Evolutionary conservation across 768 basidiomycete genomes (phyloP), one percentile per base, ranked within the genome.

Genomic region (Kwoniella botswanensis): DNA sequence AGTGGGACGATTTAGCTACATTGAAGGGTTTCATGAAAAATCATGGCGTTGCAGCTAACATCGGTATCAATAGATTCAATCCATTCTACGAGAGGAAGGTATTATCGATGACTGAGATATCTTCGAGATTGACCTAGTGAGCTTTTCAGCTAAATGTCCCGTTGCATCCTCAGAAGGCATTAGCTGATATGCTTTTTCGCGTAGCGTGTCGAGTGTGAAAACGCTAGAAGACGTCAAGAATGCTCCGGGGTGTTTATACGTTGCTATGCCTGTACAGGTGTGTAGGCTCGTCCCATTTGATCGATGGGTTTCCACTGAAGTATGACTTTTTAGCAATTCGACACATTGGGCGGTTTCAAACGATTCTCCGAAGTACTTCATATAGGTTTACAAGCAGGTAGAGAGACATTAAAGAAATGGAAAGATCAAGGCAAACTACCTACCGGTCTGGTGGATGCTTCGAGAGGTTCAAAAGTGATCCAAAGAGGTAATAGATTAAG

Each of bases 171-270:
- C 17, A 13, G 15, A 13, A 17, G 3, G 26, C 11, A 59, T 17
- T 12, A 26, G 26, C 17, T 60, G 18, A 50, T 13, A 50, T 15
- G 6, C 4, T 50, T 4, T 18, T 15, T 15, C 18, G 58, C 17
- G 7, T 72, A 98, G 95, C 82, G 95, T 98, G 1, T 96, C 97
- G 75, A 94, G 93, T 73, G 94, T 98, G 42, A 93, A 90, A 79
- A 96, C 93, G 0, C 86, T 98, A 7, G 94, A 97, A 82, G 94
- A 96, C 73, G 95, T 94, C n/a, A 98, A 98, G 83, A 88, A 89
- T 6, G 88, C 91, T 2, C 91, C 91, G 10, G 93, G 92, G 1
- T 95, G 93, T 79, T 85, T 98, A 56, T 98, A 99, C 79, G 90
- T 97, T 83, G 88, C 89, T 70, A 92, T 98, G 91, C 97, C 97